phyloP scores from a whole-genome alignment of 768 basidiomycete species.

The Lepiota brunneoincarnata region DNA sequence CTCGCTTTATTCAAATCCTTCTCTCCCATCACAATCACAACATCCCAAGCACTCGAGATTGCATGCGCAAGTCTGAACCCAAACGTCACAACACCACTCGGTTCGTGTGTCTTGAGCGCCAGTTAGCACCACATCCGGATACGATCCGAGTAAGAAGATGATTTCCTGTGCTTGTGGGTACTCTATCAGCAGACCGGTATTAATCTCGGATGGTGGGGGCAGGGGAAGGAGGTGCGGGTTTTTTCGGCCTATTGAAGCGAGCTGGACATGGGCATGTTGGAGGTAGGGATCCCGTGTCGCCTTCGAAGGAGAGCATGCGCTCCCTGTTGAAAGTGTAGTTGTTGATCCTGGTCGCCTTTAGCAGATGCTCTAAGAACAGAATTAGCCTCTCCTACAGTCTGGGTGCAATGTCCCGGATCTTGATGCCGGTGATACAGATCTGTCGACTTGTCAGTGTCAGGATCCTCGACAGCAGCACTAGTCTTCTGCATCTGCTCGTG shows the following conservation, averaged over 20 bases:
- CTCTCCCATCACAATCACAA: conserved; percentile 82
- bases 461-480: conserved; percentile 82
- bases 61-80: conserved; percentile 84
- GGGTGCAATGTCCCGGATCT: conserved; percentile 96
- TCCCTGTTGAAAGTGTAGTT: conserved; percentile 96
- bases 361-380: not conserved
- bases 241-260: conserved; percentile 88
- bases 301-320: conserved; percentile 91
- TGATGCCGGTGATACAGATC: conserved; percentile 92
- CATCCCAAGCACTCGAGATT: conserved; percentile 92
- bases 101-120: conserved; percentile 83
- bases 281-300: conserved; percentile 93
- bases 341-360: conserved; percentile 63
- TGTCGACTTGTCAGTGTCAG: conserved; percentile 73
- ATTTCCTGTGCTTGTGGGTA: conserved; percentile 78
- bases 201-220: conserved; percentile 62
- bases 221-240: conserved; percentile 83
- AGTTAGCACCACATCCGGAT: conserved; percentile 90
- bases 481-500: conserved; percentile 94
- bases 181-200: conserved; percentile 60
- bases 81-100: conserved; percentile 89
- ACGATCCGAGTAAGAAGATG: conserved; percentile 77
- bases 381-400: conserved; percentile 63
- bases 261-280: conserved; percentile 94
- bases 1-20: conserved; percentile 70